Percentiles rank a stretch among this genome's conserved stretches.
Evolutionary conservation across 164 flowering plant species (phyloP).

Genomic region (Tetrastigma voinierianum): DNA sequence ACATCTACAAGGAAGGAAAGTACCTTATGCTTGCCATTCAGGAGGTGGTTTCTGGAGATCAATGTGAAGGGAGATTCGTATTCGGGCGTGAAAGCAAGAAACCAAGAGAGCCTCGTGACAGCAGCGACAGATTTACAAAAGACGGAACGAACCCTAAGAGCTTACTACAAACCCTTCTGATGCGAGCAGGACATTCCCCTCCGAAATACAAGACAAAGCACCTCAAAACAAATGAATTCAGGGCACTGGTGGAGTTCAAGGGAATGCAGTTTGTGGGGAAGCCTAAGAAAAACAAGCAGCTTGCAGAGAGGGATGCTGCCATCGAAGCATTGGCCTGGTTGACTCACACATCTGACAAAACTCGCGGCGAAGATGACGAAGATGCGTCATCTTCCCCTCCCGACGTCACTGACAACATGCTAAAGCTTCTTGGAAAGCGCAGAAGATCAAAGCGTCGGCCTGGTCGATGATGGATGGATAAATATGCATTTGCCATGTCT

Average conservation of each 20-base stretch:
- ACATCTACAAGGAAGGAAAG: conserved; percentile 89
- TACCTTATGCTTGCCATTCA: conserved; percentile 93
- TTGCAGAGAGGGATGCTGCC: conserved; percentile 96
- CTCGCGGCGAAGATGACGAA: conserved; percentile 31
- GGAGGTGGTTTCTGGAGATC: conserved; percentile 86
- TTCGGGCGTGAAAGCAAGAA: conserved; percentile 85
- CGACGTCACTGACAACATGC: conserved; percentile 91
- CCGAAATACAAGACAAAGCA: conserved; percentile 95
- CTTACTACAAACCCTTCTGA: conserved; percentile 86
- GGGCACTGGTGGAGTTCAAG: conserved; percentile 91
- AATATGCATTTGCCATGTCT: too few relatives aligned
- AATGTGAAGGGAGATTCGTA: conserved; percentile 94
- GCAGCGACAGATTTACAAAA: conserved; percentile 43
- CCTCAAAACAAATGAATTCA: conserved; percentile 88
- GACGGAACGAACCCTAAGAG: conserved; percentile 94
- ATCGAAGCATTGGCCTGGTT: conserved; percentile 94
- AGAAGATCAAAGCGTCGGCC: conserved; percentile 40
- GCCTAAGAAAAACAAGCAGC: conserved; percentile 85
- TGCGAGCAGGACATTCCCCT: conserved; percentile 96
- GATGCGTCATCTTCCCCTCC: conserved; percentile 47
- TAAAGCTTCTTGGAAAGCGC: conserved; percentile 77
- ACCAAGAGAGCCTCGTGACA: conserved; percentile 35
- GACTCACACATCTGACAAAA: conserved; percentile 81
- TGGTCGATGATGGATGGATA: too few relatives aligned
- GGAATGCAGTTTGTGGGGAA: conserved; percentile 99